phyloP scores from a whole-genome alignment of 257 asterid genomes.

The Thymus mandschuricus region DNA sequence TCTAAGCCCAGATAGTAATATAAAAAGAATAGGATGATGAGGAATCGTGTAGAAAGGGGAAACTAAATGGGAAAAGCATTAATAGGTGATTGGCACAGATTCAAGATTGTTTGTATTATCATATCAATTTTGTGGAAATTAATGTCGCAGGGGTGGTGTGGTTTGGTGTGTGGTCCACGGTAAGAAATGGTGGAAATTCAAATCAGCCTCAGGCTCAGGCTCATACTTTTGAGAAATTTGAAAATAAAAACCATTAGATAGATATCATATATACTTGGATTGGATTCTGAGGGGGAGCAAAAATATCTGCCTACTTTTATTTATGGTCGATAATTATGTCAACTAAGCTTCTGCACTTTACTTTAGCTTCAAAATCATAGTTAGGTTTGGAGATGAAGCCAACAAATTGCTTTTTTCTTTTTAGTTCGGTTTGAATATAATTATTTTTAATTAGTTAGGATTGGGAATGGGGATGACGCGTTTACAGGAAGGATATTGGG shows the following conservation, averaged over 20 bases:
- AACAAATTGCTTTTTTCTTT: constrained; percentile 30
- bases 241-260: constrained; percentile 28
- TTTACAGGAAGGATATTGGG: constrained; percentile 20
- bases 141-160: constrained; percentile 2
- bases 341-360: constrained; percentile 23
- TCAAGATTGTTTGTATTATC: constrained; percentile 36
- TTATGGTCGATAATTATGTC: constrained; percentile 31
- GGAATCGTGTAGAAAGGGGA: constrained; percentile 53
- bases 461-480: constrained; percentile 10
- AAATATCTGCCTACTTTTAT: constrained; percentile 32
- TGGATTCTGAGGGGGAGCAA: constrained; percentile 17
- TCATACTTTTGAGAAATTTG: constrained; percentile 25
- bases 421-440: no score
- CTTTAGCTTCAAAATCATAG: constrained; percentile 8
- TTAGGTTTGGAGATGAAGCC: constrained; percentile 33
- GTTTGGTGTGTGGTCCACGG: constrained; percentile 38
- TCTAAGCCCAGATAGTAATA: neutral
- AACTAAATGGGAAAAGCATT: constrained; percentile 43
- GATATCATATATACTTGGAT: no score
- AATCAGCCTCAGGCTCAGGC: constrained; percentile 6
- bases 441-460: neutral
- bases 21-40: neutral
- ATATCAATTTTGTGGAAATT: constrained; percentile 36
- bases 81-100: constrained; percentile 40
- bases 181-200: constrained; percentile 35